phyloP scores from a whole-genome alignment of 352 stramenopile genomes.

The Phytophthora meadii region DNA sequence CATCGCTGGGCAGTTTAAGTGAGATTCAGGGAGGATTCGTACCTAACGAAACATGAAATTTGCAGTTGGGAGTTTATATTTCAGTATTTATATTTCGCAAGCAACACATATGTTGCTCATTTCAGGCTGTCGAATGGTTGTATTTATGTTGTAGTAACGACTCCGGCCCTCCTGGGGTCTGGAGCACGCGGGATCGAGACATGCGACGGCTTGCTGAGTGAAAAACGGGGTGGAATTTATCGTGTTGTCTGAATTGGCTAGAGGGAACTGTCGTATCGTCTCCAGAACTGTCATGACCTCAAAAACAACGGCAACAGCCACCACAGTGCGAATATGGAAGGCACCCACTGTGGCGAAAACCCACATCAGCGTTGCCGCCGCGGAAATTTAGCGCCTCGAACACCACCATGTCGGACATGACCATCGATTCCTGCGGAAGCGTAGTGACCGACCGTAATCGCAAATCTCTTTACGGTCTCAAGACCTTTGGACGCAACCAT shows the following conservation, averaged over 20 bases:
- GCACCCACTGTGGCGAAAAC: slow-evolving; percentile 9
- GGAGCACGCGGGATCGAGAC: slow-evolving; percentile 4
- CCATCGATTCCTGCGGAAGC: background rate
- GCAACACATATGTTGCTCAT: too few species aligned
- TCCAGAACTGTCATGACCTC: background rate
- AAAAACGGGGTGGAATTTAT: slow-evolving; percentile 26
- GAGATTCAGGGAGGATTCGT: too few species aligned
- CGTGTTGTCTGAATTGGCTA: slow-evolving; percentile 7
- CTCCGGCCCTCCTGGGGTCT: background rate
- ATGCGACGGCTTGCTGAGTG: slow-evolving; percentile 16
- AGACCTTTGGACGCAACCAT: background rate
- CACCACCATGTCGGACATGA: background rate
- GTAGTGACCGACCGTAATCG: slow-evolving; percentile 3
- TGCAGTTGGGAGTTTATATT: too few species aligned
- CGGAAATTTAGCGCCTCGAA: slow-evolving; percentile 3
- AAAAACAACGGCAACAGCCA: background rate
- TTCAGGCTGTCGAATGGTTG: too few species aligned
- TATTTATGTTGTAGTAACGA: too few species aligned
- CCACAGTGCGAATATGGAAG: slow-evolving; percentile 6
- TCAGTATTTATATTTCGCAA: too few species aligned
- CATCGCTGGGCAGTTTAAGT: too few species aligned
- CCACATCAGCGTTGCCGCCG: slow-evolving; percentile 1
- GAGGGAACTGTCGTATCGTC: slow-evolving; percentile 8
- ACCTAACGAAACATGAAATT: too few species aligned
- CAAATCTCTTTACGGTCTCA: slow-evolving; percentile 12